Conservation (phyloP, 1,284 basidiomycete species). For the Agaricales sp. region DNA sequence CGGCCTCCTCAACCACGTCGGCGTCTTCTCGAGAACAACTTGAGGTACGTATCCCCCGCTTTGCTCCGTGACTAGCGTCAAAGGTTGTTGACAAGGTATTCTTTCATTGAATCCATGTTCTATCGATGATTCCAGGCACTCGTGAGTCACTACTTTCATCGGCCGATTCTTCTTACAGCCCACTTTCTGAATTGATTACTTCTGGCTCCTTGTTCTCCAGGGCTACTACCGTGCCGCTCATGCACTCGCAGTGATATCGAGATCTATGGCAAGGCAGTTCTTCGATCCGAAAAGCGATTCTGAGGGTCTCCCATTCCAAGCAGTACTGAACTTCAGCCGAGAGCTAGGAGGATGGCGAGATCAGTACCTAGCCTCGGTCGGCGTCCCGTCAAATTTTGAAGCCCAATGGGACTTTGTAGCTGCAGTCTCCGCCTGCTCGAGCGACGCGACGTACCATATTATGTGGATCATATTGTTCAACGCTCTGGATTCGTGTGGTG, state of each 20-base stretch:
- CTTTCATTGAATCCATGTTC: conserved; percentile 12
- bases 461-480: conserved; percentile 79
- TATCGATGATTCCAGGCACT: not conserved
- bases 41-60: conserved; percentile 53
- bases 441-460: conserved; percentile 84
- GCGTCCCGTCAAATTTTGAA: conserved; percentile 77
- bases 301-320: conserved; percentile 66
- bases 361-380: conserved; percentile 65
- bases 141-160: too few species aligned
- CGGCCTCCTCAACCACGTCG: conserved; percentile 31
- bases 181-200: too few species aligned
- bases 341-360: conserved; percentile 70
- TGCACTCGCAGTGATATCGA: conserved; percentile 68
- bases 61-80: conserved; percentile 1
- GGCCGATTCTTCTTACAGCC: too few species aligned
- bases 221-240: conserved; percentile 74
- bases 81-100: conserved; percentile 4
- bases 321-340: conserved; percentile 46
- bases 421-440: conserved; percentile 51
- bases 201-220: too few species aligned
- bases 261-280: conserved; percentile 67
- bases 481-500: conserved; percentile 76
- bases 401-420: conserved; percentile 84
- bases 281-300: conserved; percentile 69
- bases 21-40: conserved; percentile 65